Evolutionary conservation across 306 rosid genomes (phyloP), one percentile per base, ranked within the genome.

Genomic region (Luffa aegyptiaca): DNA sequence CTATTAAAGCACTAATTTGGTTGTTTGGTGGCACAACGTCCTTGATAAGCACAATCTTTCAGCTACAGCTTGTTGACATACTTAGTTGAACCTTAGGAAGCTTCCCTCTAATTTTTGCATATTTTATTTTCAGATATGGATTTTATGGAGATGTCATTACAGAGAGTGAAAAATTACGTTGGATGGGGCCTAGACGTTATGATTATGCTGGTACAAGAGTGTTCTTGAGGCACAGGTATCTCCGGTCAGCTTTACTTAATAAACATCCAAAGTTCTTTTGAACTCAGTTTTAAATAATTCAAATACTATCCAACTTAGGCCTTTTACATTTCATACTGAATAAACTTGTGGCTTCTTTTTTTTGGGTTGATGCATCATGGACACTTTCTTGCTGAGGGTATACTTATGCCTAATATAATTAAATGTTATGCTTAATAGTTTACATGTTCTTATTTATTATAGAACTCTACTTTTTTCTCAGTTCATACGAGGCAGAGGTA

Each of bases 141-240:
- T 94, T 94, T 88, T 94, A 94, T 86, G 98, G 98, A 70, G 98
- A 94, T 87, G 98, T 94, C 83, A 94, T 94, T 82, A 71, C 87
- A 42, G 95, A 94, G 88, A 94, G 98, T 80, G 98, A 94, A 86
- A 94, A 92, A 78, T 90, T 85, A 83, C 97, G 95, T 35, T 94
- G 98, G 98, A 94, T 94, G 98, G 98, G 98, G 53, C 98, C 98
- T 78, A 86, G 31, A 69, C 93, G 98, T 46, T 94, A 94, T 75
- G 98, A 94, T 88, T 92, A 88, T 84, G 97, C 98, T 0, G 98
- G 98, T 79, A 91, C 98, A 59, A 82, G 87, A 87, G 97, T 90
- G 73, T 94, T 94, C 82, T 77, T 94, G 80, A 94, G 33, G 90
- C 97, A 92, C 85, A 88, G 93, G 98, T 82, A 77, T 69, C 13